These are phyloP conservation scores for Otatea glauca DNA, from an alignment of 176 grass and related monocot species.

Conservation along the genomic window DNA sequence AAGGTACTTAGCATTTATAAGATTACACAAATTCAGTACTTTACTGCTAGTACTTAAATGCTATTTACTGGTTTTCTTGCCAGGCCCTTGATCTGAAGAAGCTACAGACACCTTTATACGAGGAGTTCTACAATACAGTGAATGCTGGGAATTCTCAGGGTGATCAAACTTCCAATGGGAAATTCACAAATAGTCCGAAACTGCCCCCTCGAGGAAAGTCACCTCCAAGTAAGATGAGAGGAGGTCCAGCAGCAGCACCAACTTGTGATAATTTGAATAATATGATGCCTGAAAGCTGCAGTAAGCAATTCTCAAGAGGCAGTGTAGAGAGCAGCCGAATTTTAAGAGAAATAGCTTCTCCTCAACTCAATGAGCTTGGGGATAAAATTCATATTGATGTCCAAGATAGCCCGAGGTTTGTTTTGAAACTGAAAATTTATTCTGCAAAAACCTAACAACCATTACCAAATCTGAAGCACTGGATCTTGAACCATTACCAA, in stretches of 20 bases:
- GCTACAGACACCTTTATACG: conserved; percentile 90
- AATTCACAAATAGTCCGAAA: conserved; percentile 59
- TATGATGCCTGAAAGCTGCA: conserved; percentile 63
- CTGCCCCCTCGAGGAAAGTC: conserved; percentile 71
- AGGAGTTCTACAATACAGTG: conserved; percentile 93
- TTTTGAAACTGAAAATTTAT: conserved; percentile 2
- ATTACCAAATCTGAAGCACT: conserved; percentile 2
- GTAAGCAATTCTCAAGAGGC: conserved; percentile 59
- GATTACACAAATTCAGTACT: conserved; percentile 23
- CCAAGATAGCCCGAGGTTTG: conserved; percentile 73
- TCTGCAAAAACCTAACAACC: conserved; percentile 27
- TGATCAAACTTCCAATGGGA: conserved; percentile 67
- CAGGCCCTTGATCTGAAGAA: conserved; percentile 99
- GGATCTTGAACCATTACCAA: background rate
- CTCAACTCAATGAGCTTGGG: conserved; percentile 62
- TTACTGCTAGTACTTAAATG: conserved; percentile 31
- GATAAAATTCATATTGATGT: conserved; percentile 56
- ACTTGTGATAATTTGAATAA: conserved; percentile 59
- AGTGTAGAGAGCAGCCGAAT: conserved; percentile 57
- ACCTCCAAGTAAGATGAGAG: conserved; percentile 64
- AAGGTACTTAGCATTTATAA: conserved; percentile 64
- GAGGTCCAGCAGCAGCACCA: conserved; percentile 40
- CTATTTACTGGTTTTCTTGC: conserved; percentile 25
- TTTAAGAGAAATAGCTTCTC: conserved; percentile 86
- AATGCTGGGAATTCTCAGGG: conserved; percentile 60